Conservation (phyloP, 257 asterid species). For the Coffea canephora region DNA sequence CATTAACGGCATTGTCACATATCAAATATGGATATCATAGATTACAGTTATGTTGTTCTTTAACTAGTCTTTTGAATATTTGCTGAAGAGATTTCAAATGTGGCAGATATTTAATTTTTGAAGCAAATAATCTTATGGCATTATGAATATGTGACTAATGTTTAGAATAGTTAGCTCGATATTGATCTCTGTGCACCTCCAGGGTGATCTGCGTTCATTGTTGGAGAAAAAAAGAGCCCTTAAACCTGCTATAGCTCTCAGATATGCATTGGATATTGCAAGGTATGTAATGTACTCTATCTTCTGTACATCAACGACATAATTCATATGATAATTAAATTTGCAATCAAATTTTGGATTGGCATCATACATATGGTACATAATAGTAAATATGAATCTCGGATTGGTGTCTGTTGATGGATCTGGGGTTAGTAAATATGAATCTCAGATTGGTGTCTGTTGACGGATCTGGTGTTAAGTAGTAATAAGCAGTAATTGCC, state of each 20-base stretch:
- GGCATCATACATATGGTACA: not conserved
- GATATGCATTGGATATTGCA: conserved; percentile 94
- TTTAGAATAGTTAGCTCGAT: not conserved
- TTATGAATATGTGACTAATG: not conserved
- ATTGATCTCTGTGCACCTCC: conserved; percentile 3
- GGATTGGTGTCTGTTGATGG: not conserved
- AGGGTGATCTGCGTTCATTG: conserved; percentile 86
- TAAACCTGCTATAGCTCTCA: conserved; percentile 81
- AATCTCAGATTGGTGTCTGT: not conserved
- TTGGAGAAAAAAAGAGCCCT: conserved; percentile 68
- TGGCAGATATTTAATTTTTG: not conserved
- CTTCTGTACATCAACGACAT: not conserved
- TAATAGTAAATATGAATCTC: not conserved
- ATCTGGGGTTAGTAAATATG: not conserved
- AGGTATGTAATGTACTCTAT: conserved; percentile 43
- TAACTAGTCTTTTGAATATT: not conserved
- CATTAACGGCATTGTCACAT: too few species aligned
- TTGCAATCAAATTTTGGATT: not conserved
- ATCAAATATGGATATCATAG: too few species aligned
- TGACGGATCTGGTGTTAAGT: not conserved
- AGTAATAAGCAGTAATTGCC: not conserved
- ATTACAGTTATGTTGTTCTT: not conserved
- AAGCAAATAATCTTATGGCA: not conserved
- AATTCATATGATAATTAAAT: not conserved
- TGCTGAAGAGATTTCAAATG: not conserved